Conservation (phyloP, 441 rosid species). For the Erodium trifolium region DNA sequence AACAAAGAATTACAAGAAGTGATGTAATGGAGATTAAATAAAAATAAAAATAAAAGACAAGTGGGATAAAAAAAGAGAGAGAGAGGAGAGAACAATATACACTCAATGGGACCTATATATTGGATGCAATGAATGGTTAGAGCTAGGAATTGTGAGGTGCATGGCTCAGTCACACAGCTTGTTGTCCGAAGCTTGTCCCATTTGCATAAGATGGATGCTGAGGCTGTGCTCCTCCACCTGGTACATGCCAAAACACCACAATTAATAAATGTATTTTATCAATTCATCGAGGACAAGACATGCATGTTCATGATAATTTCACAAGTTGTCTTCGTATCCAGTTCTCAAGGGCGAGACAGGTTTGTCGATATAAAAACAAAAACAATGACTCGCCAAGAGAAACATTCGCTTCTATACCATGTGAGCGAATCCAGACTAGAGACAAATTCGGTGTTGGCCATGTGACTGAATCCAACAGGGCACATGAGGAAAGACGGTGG, state of each 20-base stretch:
- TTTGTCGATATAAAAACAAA: slow-evolving; percentile 5
- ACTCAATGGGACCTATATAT: slow-evolving; percentile 21
- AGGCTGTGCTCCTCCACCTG: slow-evolving; percentile 70
- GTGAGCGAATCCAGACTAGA: slow-evolving; percentile 11
- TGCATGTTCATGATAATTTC: too few species aligned
- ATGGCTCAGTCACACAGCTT: not conserved
- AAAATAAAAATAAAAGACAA: not conserved
- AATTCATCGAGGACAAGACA: too few species aligned
- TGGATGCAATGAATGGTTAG: slow-evolving; percentile 26
- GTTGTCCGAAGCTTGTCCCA: slow-evolving; percentile 30
- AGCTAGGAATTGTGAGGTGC: too few species aligned
- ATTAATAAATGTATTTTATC: not conserved
- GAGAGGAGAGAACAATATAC: slow-evolving; percentile 22
- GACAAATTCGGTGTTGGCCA: slow-evolving; percentile 13
- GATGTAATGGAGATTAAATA: too few species aligned
- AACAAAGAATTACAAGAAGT: slow-evolving; percentile 19
- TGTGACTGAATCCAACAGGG: slow-evolving; percentile 17
- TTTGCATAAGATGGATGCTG: slow-evolving; percentile 61
- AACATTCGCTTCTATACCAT: slow-evolving; percentile 16
- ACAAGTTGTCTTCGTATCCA: too few species aligned
- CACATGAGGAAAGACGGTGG: slow-evolving; percentile 19
- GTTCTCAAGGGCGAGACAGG: not conserved
- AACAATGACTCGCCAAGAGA: not conserved
- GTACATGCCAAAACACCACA: slow-evolving; percentile 14
- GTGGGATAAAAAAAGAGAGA: not conserved